Percentiles rank a stretch among this genome's conserved stretches.
These are phyloP conservation scores for Grosmannia penicillata DNA, from an alignment of 2,329 filamentous ascomycete species.

Conservation along the genomic window DNA sequence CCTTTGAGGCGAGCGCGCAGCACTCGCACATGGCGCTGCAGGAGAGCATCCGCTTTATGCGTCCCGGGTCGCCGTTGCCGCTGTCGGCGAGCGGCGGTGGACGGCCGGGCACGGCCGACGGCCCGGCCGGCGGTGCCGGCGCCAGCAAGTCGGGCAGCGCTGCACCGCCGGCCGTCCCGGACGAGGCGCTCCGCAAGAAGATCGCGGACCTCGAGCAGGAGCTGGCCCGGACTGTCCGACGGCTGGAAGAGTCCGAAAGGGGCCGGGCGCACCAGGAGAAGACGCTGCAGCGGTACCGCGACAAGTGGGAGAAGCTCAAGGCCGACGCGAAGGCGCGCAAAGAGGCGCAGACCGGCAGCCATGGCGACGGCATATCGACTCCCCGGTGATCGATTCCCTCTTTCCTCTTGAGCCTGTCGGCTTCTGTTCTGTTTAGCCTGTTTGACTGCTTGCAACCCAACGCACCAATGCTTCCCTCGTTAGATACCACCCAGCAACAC, in stretches of 20 bases:
- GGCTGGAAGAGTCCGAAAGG: conserved; percentile 52
- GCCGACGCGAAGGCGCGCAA: conserved; percentile 43
- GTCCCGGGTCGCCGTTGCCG: conserved; percentile 35
- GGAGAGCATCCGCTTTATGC: conserved; percentile 58
- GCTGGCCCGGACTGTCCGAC: conserved; percentile 38
- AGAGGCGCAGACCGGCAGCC: conserved; percentile 22
- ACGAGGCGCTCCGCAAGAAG: conserved; percentile 30
- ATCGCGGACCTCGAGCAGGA: conserved; percentile 55
- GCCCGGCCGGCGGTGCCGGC: background rate
- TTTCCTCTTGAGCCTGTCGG: too few species aligned
- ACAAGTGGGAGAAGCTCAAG: conserved; percentile 47
- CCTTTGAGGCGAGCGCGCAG: conserved; percentile 87
- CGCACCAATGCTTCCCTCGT: too few species aligned
- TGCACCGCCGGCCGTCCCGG: conserved; percentile 14
- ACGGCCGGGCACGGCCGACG: background rate
- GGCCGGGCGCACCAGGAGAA: conserved; percentile 40
- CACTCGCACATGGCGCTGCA: conserved; percentile 74
- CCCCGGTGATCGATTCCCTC: too few species aligned
- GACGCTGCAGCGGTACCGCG: conserved; percentile 42
- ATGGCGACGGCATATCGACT: too few species aligned
- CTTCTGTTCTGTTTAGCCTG: too few species aligned
- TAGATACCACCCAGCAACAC: too few species aligned
- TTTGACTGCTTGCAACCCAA: too few species aligned
- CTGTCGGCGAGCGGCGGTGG: conserved; percentile 1
- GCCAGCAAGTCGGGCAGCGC: background rate